phyloP scores from a whole-genome alignment of 495 filamentous ascomycete species.

The Penicillium goetzii region DNA sequence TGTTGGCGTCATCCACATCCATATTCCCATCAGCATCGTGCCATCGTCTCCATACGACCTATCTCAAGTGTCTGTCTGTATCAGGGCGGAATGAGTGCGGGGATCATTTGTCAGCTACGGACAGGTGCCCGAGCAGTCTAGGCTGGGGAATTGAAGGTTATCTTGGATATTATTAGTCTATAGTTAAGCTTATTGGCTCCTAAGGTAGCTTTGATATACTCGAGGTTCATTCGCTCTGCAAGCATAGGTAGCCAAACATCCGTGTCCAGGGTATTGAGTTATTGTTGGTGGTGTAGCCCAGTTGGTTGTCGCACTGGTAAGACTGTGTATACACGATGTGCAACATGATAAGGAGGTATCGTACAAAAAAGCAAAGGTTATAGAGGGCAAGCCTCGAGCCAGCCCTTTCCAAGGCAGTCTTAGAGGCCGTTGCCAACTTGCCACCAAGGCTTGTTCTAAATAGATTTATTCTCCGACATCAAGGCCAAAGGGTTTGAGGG shows the following conservation, averaged over 20 bases:
- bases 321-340: neutral
- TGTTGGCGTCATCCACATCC: neutral
- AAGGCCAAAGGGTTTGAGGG: neutral
- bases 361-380: neutral
- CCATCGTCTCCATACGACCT: neutral
- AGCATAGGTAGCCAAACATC: neutral
- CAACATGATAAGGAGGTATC: neutral
- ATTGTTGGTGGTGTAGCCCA: neutral
- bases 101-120: constrained; percentile 24
- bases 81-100: constrained; percentile 5
- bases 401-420: neutral
- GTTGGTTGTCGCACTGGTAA: neutral
- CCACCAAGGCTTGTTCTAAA: neutral
- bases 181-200: constrained; percentile 11
- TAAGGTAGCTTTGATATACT: neutral
- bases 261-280: neutral
- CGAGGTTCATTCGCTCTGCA: neutral
- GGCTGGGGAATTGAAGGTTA: neutral
- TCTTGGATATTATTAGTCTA: neutral
- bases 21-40: neutral
- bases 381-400: neutral
- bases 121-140: neutral
- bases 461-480: neutral
- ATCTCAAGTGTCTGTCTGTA: neutral
- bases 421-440: neutral